Evolutionary conservation across 768 basidiomycete genomes (phyloP).

Genomic region (Fomitopsis serialis): DNA sequence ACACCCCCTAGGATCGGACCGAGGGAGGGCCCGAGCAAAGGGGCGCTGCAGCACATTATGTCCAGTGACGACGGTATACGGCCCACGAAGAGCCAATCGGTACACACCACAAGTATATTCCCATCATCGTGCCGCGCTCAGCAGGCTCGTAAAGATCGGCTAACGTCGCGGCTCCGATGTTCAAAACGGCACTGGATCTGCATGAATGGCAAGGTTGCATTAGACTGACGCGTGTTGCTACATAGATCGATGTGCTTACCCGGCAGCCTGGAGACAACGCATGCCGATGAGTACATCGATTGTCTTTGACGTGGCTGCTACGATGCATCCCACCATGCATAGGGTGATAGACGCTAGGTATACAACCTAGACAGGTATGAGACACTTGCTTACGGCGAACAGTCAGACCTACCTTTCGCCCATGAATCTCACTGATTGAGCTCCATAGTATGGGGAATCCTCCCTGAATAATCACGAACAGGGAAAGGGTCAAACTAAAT

Average conservation of each 20-base stretch:
- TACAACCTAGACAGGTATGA: constrained; percentile 39
- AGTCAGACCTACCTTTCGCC: constrained; percentile 49
- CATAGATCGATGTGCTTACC: constrained; percentile 31
- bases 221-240: too few relatives aligned
- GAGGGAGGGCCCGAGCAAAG: constrained; percentile 66
- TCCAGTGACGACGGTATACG: not conserved
- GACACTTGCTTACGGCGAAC: constrained; percentile 46
- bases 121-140: constrained; percentile 75
- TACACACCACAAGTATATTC: constrained; percentile 53
- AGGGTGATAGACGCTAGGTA: constrained; percentile 48
- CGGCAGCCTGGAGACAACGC: constrained; percentile 60
- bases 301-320: constrained; percentile 49
- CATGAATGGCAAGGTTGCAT: too few relatives aligned
- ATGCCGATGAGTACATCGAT: constrained; percentile 62
- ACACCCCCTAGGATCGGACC: constrained; percentile 73
- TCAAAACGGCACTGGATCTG: constrained; percentile 61
- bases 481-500: constrained; percentile 62
- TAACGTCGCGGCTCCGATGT: constrained; percentile 72
- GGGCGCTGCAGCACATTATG: constrained; percentile 39
- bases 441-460: constrained; percentile 63
- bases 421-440: constrained; percentile 68
- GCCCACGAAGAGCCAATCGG: not conserved
- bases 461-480: constrained; percentile 76
- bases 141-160: constrained; percentile 74
- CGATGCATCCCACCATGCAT: constrained; percentile 49